Evolutionary conservation across 345 rosid genomes (phyloP).

Genomic region (Hibiscus syriacus): DNA sequence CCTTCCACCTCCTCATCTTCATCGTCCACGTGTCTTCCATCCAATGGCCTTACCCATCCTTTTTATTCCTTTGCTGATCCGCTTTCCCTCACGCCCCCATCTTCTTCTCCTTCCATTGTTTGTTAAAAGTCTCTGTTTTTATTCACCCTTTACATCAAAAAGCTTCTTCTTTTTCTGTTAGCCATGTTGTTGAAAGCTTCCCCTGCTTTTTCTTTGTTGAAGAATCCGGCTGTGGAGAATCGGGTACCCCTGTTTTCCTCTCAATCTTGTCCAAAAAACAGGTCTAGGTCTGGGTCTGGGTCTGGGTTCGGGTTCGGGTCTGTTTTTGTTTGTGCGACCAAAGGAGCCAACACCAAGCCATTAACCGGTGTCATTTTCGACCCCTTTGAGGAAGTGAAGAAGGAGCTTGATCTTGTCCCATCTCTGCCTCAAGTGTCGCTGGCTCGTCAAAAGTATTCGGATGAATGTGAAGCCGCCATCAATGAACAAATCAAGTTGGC

Average conservation of each 20-base stretch:
- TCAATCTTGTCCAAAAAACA: constrained; percentile 17
- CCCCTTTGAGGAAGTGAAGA: constrained; percentile 90
- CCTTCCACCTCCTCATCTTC: constrained; percentile 16
- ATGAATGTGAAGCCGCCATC: constrained; percentile 70
- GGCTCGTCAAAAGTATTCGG: constrained; percentile 65
- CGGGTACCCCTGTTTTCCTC: constrained; percentile 23
- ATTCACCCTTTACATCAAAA: background rate
- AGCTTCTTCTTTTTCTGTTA: background rate
- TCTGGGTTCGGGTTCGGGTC: too few species aligned
- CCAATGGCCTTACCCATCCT: constrained; percentile 19
- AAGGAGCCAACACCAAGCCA: constrained; percentile 24
- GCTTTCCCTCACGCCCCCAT: background rate
- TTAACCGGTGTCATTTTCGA: constrained; percentile 68
- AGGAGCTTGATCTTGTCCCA: constrained; percentile 89
- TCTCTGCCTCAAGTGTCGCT: constrained; percentile 55
- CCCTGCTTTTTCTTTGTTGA: constrained; percentile 29
- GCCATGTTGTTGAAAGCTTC: constrained; percentile 43
- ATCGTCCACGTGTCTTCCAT: constrained; percentile 43
- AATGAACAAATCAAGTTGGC: constrained; percentile 88
- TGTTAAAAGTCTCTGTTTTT: background rate
- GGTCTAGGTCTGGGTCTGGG: constrained; percentile 15
- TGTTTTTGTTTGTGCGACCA: constrained; percentile 25
- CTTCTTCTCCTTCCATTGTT: background rate
- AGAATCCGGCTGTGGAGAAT: constrained; percentile 23
- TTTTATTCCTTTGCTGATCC: background rate